Conservation (phyloP, 2,329 filamentous ascomycete genomes). For the Ophiostoma sp. region DNA sequence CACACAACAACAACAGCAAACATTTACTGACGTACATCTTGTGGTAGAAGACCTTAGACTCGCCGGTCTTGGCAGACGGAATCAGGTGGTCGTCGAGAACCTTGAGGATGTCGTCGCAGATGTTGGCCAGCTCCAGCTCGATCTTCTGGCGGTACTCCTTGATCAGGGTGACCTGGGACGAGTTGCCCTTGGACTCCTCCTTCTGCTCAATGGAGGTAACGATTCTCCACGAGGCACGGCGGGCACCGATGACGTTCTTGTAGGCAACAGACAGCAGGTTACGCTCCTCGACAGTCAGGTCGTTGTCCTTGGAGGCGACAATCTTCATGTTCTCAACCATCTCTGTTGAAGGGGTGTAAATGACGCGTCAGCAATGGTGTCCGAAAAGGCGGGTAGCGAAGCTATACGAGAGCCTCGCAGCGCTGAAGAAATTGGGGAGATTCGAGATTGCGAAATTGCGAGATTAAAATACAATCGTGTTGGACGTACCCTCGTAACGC, state of each 20-base stretch:
- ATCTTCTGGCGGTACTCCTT: constrained; percentile 99
- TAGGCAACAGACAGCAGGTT: constrained; percentile 98
- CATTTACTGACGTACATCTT: constrained; percentile 66
- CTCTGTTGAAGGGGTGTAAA: constrained; percentile 51
- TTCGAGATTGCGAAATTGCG: background rate
- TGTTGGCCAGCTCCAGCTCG: constrained; percentile 91
- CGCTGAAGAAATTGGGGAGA: background rate
- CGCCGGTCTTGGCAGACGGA: constrained; percentile 85
- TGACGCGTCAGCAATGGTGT: constrained; percentile 22
- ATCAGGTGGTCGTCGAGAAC: constrained; percentile 93
- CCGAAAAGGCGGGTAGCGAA: background rate
- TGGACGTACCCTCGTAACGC: constrained; percentile 88
- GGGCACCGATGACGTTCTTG: constrained; percentile 99
- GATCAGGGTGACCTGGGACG: constrained; percentile 82
- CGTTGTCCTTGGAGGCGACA: constrained; percentile 80
- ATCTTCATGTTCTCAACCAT: constrained; percentile 99
- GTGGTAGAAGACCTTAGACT: constrained; percentile 99
- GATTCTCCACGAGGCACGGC: constrained; percentile 98
- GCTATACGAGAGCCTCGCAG: background rate
- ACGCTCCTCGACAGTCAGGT: constrained; percentile 92
- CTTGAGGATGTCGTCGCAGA: constrained; percentile 95
- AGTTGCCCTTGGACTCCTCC: constrained; percentile 98
- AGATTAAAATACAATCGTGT: background rate
- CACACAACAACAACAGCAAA: background rate
- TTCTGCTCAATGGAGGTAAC: constrained; percentile 99